Evolutionary conservation across 768 basidiomycete genomes (phyloP).

Genomic region (Boletellus emodensis): DNA sequence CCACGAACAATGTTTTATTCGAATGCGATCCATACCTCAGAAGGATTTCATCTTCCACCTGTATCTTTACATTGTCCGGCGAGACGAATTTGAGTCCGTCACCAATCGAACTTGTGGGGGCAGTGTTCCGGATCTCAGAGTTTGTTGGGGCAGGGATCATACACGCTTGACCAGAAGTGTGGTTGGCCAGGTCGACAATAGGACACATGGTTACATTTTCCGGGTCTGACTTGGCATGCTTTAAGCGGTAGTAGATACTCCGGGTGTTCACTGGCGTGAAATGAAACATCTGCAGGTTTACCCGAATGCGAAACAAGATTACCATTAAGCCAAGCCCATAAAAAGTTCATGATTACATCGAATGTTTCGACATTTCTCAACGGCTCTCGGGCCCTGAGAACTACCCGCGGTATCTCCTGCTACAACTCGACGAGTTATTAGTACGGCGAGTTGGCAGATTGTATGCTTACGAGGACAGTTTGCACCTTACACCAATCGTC

Average conservation of each 20-base stretch:
- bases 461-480: conserved; percentile 48
- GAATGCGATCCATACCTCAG: conserved; percentile 79
- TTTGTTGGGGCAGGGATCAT: conserved; percentile 41
- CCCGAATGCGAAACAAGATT: conserved; percentile 5
- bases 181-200: conserved; percentile 89
- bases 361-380: conserved; percentile 1
- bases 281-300: conserved; percentile 3
- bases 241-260: conserved; percentile 71
- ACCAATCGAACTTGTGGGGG: conserved; percentile 33
- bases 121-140: conserved; percentile 35
- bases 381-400: not conserved
- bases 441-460: not conserved
- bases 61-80: conserved; percentile 39
- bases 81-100: conserved; percentile 52
- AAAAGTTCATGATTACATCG: conserved; percentile 40
- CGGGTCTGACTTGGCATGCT: conserved; percentile 44
- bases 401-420: conserved; percentile 6
- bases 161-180: conserved; percentile 41
- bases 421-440: not conserved
- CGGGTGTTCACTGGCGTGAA: conserved; percentile 77
- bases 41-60: conserved; percentile 60
- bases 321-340: conserved; percentile 96
- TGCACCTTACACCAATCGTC: conserved; percentile 56
- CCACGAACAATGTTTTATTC: conserved; percentile 74
- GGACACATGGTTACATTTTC: conserved; percentile 88